phyloP scores from a whole-genome alignment of 2,329 filamentous ascomycete genomes.

The Ceratocystis lukuohia region DNA sequence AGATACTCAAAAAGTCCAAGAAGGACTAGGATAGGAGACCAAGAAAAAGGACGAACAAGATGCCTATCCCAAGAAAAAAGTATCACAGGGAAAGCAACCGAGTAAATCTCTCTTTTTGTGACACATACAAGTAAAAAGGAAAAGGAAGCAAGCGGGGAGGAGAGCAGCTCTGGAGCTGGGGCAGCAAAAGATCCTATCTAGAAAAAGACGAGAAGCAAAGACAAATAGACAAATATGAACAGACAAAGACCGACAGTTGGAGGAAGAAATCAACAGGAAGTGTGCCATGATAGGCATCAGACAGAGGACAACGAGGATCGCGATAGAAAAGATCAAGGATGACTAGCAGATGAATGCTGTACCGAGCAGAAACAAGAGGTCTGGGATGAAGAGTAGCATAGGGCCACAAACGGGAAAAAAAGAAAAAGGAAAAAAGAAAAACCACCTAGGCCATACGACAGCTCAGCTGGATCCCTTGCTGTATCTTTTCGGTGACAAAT shows the following conservation, averaged over 20 bases:
- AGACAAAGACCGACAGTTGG: neutral
- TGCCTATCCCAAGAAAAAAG: too few species aligned
- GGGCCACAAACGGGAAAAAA: neutral
- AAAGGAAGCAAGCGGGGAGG: neutral
- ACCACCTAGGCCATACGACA: neutral
- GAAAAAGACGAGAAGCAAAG: neutral
- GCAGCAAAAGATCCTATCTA: neutral
- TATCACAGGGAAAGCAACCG: too few species aligned
- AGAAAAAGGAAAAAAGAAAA: neutral
- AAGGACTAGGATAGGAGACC: too few species aligned
- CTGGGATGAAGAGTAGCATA: neutral
- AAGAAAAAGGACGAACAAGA: too few species aligned
- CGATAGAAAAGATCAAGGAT: neutral
- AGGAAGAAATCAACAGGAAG: neutral
- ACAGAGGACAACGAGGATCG: neutral
- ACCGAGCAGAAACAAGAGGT: neutral
- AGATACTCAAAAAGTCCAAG: too few species aligned
- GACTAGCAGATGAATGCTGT: neutral
- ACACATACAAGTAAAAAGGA: neutral
- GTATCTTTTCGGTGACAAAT: constrained; percentile 2
- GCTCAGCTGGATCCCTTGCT: neutral
- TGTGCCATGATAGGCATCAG: neutral
- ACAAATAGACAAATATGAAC: neutral
- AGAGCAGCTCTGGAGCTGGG: neutral
- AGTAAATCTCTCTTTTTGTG: too few species aligned